Evolutionary conservation across 176 grass and related monocot species (phyloP), one percentile per base, ranked within the genome.

Genomic region (Echinochloa phyllopogon): DNA sequence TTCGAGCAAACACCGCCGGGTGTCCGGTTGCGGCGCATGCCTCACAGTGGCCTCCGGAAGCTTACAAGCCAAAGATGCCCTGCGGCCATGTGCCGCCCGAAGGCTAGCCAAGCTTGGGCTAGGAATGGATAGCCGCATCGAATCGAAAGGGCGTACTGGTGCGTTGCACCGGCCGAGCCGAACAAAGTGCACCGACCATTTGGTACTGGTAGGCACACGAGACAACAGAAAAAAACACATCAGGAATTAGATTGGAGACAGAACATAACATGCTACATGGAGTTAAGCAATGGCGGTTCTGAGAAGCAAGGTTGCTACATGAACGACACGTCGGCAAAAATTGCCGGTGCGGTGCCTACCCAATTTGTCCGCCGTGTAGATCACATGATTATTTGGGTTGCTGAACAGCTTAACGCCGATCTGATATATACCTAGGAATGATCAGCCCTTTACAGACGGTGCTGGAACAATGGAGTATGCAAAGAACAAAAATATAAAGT

Each of bases 71-170:
- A 68, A 81, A 85, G 61, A 81, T 76, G 82, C 61, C 82, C 15
- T 21, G 41, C 29, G 11, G 76, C 82, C 87, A 89, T 85, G 87
- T 85, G 87, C 74, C 24, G 73, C 64, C 64, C 29, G 50, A 63
- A 58, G 71, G 5, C 86, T 53, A 72, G 80, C 41, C 21, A 16
- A 12, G 72, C 6, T n/a, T 47, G 21, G 62, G 41, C 71, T 42
- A n/a, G 38, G 60, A 57, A 39, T n/a, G 53, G 63, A 76, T 52
- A 13, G 11, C 21, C 13, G 42, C 20, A 72, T 70, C 44, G 0
- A 36, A 52, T 55, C 43, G 13, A 27, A 36, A 9, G n/a, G n/a
- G 8, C 52, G 65, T 65, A 78, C 64, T 36, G 38, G 21, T 82
- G 85, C 78, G 43, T 78, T 56, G 74, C 65, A 88, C 64, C 64